These are phyloP conservation scores for Schrenkiella parvula DNA, from an alignment of 345 rosid species.

Conservation along the genomic window DNA sequence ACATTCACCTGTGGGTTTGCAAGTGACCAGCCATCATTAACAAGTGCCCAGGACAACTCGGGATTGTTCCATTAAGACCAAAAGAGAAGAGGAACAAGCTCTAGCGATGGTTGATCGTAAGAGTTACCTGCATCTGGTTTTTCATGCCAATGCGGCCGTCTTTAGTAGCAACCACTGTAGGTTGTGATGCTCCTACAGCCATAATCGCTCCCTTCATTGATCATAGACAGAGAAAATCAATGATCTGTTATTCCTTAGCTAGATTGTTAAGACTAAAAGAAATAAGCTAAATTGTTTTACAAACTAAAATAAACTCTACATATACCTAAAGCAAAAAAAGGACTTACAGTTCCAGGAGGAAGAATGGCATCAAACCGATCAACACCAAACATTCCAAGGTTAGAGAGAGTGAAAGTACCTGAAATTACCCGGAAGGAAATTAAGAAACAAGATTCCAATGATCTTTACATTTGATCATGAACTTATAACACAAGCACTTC, in stretches of 20 bases:
- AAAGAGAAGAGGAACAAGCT: background rate
- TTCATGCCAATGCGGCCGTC: constrained; percentile 88
- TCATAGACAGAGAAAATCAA: background rate
- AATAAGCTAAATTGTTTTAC: background rate
- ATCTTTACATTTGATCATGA: constrained; percentile 2
- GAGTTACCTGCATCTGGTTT: constrained; percentile 90
- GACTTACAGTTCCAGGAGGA: constrained; percentile 92
- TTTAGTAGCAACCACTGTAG: constrained; percentile 72
- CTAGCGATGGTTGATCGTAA: background rate
- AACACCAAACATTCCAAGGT: constrained; percentile 98
- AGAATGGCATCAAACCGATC: constrained; percentile 96
- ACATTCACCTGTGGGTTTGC: constrained; percentile 65
- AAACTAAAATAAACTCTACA: background rate
- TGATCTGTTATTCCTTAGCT: background rate
- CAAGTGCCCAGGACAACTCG: background rate
- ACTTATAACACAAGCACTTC: background rate
- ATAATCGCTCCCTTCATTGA: constrained; percentile 86
- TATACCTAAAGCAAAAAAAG: background rate
- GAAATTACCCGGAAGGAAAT: background rate
- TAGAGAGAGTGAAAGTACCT: constrained; percentile 96
- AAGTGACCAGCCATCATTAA: constrained; percentile 9
- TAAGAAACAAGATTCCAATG: background rate
- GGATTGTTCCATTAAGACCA: background rate
- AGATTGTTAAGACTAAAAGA: background rate
- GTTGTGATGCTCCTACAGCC: constrained; percentile 97